Evolutionary conservation across 805 yeast genomes (phyloP).

Genomic region (Myxozyma kluyveri): DNA sequence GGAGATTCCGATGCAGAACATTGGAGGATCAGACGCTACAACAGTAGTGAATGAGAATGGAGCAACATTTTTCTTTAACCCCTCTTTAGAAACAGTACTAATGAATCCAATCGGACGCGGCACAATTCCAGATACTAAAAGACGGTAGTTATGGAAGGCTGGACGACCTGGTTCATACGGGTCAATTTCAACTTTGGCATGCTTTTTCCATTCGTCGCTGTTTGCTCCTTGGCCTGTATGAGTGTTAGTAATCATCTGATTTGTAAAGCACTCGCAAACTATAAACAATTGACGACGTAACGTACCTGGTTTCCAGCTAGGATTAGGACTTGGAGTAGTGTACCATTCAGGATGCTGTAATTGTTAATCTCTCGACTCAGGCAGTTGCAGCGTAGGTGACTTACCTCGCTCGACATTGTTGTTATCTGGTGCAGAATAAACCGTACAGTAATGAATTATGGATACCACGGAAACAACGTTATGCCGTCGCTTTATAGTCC

Average conservation of each 20-base stretch:
- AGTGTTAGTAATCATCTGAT: background rate
- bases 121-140: conserved; percentile 51
- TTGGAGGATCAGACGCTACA: conserved; percentile 56
- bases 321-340: background rate
- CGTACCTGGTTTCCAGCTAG: background rate
- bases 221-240: conserved; percentile 50
- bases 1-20: conserved; percentile 52
- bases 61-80: conserved; percentile 48
- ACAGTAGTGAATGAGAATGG: conserved; percentile 59
- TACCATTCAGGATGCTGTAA: too few relatives aligned
- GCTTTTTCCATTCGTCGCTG: conserved; percentile 45
- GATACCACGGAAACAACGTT: too few relatives aligned
- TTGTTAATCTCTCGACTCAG: too few relatives aligned
- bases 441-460: too few relatives aligned
- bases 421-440: too few relatives aligned
- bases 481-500: too few relatives aligned
- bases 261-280: background rate
- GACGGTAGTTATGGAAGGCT: conserved; percentile 48
- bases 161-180: conserved; percentile 46
- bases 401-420: too few relatives aligned
- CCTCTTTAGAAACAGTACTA: conserved; percentile 47
- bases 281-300: background rate
- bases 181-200: conserved; percentile 49
- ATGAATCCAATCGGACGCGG: conserved; percentile 65
- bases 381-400: too few relatives aligned